A percentile compares a stretch with the other conserved stretches of the same genome.
phyloP scores from a whole-genome alignment of 208 protist species.

The Wallacemonas sp. region DNA sequence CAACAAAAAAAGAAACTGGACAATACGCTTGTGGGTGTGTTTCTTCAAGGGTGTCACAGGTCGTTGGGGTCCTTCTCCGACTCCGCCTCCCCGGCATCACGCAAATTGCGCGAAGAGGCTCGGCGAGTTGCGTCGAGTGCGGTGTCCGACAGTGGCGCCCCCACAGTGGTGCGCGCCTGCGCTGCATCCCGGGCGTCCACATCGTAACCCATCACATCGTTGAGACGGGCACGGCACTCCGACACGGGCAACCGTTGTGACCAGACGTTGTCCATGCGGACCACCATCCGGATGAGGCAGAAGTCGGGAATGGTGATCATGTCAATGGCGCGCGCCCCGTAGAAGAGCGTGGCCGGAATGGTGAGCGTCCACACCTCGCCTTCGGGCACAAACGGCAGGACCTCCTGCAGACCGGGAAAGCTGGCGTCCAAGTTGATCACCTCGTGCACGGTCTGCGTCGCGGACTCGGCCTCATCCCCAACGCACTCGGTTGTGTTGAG shows the following conservation, averaged over 20 bases:
- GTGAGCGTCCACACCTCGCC: slow-evolving; percentile 56
- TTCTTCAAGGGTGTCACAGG: no score
- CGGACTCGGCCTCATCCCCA: not conserved
- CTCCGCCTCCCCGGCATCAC: no score
- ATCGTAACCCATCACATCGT: slow-evolving; percentile 25
- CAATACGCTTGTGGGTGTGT: no score
- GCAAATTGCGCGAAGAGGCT: no score
- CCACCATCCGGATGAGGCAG: slow-evolving; percentile 25
- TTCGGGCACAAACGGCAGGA: slow-evolving; percentile 50
- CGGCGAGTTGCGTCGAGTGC: no score
- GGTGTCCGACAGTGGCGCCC: not conserved
- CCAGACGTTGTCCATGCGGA: slow-evolving; percentile 38
- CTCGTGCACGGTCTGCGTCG: not conserved
- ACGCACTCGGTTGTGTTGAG: slow-evolving; percentile 8
- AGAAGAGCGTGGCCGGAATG: slow-evolving; percentile 36
- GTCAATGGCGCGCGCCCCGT: slow-evolving; percentile 29
- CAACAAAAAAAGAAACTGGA: no score
- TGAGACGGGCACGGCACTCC: slow-evolving; percentile 2
- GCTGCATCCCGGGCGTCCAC: slow-evolving; percentile 13
- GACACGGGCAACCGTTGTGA: slow-evolving; percentile 1
- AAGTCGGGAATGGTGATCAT: slow-evolving; percentile 30
- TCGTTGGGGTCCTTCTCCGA: no score
- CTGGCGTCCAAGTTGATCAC: slow-evolving; percentile 8
- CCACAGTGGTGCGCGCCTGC: not conserved
- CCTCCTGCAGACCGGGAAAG: slow-evolving; percentile 32